These are phyloP conservation scores for Parachlorella kessleri DNA, from an alignment of 139 green algal species.

Conservation along the genomic window DNA sequence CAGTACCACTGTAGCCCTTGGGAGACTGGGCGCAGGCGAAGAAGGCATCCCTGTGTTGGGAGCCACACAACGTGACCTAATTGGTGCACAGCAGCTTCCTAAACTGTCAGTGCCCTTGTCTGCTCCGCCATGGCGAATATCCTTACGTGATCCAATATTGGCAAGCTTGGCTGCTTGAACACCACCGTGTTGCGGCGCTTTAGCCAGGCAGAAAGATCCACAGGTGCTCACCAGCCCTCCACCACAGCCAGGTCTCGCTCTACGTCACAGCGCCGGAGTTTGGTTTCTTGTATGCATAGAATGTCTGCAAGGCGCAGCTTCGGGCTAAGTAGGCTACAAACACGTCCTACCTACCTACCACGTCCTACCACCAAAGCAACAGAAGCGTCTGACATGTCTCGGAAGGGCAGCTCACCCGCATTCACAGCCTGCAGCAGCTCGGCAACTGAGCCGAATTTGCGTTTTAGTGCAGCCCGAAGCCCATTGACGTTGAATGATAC, in stretches of 20 bases:
- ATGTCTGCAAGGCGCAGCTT: slow-evolving; percentile 34
- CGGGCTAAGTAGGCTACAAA: neutral
- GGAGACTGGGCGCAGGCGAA: slow-evolving; percentile 46
- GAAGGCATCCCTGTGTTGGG: slow-evolving; percentile 60
- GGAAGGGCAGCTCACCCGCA: slow-evolving; percentile 2
- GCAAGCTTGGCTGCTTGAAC: neutral
- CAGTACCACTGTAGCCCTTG: slow-evolving; percentile 62
- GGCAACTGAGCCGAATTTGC: slow-evolving; percentile 11
- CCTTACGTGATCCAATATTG: neutral
- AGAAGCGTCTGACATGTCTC: neutral
- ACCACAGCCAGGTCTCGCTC: slow-evolving; percentile 47
- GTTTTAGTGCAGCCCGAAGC: slow-evolving; percentile 30
- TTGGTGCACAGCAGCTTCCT: neutral
- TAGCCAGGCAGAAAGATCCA: neutral
- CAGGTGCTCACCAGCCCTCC: slow-evolving; percentile 52
- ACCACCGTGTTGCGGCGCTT: neutral
- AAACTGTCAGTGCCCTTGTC: neutral
- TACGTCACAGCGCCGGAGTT: slow-evolving; percentile 53
- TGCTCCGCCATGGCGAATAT: too few species aligned
- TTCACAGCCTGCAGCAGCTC: slow-evolving; percentile 21
- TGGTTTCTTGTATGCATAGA: slow-evolving; percentile 70
- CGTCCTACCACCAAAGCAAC: neutral
- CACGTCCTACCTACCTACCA: neutral
- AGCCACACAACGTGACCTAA: neutral
- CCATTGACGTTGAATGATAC: slow-evolving; percentile 54